Base-by-base conservation (phyloP, 768 basidiomycete species). In the Tylopilus sp. region DNA sequence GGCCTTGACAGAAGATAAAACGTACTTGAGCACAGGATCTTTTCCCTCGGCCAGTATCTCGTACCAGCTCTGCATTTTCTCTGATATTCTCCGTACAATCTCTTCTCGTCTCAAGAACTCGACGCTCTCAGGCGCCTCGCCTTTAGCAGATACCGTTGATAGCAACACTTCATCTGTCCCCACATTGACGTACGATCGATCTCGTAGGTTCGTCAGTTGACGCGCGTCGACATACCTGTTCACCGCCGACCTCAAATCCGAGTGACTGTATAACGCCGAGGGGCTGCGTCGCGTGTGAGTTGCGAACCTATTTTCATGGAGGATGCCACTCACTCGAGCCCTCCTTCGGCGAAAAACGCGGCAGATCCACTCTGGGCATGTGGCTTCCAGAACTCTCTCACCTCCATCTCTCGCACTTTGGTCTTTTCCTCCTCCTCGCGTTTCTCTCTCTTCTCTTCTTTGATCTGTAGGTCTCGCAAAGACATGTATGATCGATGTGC, bases 311-410 rank as follows among this genome's bases (percentile, higher is more conserved):
- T 41, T 26, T 9, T 52, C 8, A n/a, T 9, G 20, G 9, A 28
- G 18, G 18, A 22, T 35, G 51, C 15, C 17, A 75, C 82, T 55
- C 57, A 88, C 91, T 79, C 80, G 50, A 76, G 77, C 25, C 79
- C 82, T 38, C 82, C 75, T 2, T 72, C 81, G 40, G 81, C 76
- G 64, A 93, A 91, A 51, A 92, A 76, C 6, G 69, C 68, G 3
- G 79, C 56, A 2, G 79, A 83, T 33, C 65, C 65, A 15, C 51
- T 59, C 6, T 62, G 58, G 36, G 77, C 75, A 61, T 82, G 78
- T 10, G 91, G 88, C 58, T 88, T 94, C 85, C 84, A 93, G 25
- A 88, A 56, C 64, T 91, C 88, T 28, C 66, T 78, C 28, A 93
- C 73, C 15, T 71, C 75, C 21, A 91, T 69, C 57, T 82, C 80